phyloP scores from a whole-genome alignment of 202 grass and related monocot genomes.

The Brachypodium distachyon region DNA sequence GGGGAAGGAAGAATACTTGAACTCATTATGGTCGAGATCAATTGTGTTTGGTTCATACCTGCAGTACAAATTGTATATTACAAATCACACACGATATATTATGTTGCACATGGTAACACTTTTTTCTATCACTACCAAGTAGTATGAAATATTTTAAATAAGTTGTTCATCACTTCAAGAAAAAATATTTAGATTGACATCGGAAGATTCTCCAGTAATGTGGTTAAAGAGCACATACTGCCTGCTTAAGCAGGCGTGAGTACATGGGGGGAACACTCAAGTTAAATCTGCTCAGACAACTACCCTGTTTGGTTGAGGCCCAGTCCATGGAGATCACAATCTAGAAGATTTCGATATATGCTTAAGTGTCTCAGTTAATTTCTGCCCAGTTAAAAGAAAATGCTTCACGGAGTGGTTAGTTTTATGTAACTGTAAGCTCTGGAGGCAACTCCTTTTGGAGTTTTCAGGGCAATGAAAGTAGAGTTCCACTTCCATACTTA shows the following conservation, averaged over 20 bases:
- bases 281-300: not conserved
- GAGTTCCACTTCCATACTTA: not conserved
- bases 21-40: slow-evolving; percentile 86
- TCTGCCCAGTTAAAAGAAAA: not conserved
- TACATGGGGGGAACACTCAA: not conserved
- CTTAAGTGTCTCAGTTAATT: slow-evolving; percentile 2
- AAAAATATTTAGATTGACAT: no score
- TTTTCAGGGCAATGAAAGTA: not conserved
- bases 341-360: slow-evolving; percentile 1
- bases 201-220: not conserved
- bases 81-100: not conserved
- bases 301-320: not conserved
- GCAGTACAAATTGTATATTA: slow-evolving; percentile 29
- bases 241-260: not conserved
- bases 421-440: not conserved
- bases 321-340: not conserved
- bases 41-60: slow-evolving; percentile 99
- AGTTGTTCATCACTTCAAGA: not conserved
- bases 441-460: not conserved
- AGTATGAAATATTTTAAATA: not conserved
- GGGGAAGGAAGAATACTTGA: slow-evolving; percentile 58
- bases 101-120: not conserved
- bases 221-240: not conserved
- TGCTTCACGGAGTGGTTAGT: not conserved
- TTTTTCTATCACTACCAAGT: not conserved